Percentiles rank a stretch among this genome's conserved stretches.
Conservation (phyloP, 305 asterid species). For the Rubia tinctorum region DNA sequence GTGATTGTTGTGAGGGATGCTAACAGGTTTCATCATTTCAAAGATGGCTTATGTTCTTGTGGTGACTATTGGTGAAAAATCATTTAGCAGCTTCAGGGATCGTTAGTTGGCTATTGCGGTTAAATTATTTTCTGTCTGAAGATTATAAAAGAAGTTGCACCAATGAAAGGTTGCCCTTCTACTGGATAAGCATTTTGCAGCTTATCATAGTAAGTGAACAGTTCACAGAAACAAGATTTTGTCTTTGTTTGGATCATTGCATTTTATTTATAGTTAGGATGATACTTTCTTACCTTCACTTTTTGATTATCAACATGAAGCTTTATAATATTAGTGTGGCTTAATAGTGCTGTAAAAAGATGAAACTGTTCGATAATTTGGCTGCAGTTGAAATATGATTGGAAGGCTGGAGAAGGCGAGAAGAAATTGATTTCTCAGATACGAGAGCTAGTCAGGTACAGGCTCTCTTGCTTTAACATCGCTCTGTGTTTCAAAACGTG, state of each 20-base stretch:
- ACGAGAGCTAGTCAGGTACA: constrained; percentile 8
- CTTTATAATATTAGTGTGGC: constrained; percentile 9
- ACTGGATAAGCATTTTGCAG: background rate
- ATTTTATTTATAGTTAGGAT: background rate
- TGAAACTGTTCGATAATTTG: constrained; percentile 8
- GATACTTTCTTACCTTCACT: background rate
- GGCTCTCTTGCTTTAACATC: background rate
- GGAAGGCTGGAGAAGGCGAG: constrained; percentile 6
- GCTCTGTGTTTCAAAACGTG: background rate
- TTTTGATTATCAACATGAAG: background rate
- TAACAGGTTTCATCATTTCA: constrained; percentile 78
- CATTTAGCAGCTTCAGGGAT: background rate
- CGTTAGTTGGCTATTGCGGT: background rate
- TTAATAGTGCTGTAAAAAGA: background rate
- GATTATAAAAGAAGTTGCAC: background rate
- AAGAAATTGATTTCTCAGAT: constrained; percentile 3
- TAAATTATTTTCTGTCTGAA: background rate
- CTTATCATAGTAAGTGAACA: background rate
- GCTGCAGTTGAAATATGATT: constrained; percentile 15
- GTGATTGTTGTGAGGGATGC: constrained; percentile 77
- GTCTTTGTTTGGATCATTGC: background rate
- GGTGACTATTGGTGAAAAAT: constrained; percentile 64
- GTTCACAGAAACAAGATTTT: background rate
- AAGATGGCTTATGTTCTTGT: constrained; percentile 71
- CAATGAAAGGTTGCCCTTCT: background rate